Evolutionary conservation across 768 basidiomycete species (phyloP), one percentile per base, ranked within the genome.

Genomic region (Cantharellus cinnabarinus): DNA sequence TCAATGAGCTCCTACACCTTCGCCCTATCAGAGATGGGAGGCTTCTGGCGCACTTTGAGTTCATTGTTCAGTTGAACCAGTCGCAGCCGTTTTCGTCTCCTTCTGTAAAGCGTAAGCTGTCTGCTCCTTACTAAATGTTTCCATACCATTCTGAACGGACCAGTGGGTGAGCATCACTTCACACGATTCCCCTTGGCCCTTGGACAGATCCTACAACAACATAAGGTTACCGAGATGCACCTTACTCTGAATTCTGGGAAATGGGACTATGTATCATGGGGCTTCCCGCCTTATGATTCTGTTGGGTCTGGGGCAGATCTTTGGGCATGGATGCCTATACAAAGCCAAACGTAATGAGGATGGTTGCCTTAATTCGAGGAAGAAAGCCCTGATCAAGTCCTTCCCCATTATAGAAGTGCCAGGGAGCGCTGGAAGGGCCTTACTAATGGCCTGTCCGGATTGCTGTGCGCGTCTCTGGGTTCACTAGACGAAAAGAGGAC

Each of bases 391-490:
- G 38, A n/a, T 50, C 37, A 15, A n/a, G 39, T 56, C 50, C 29
- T 35, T 40, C 34, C 40, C 41, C 40, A 61, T 54, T 40, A 15
- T 10, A n/a, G 10, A 54, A 89, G 86, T 29, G 71, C 84, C 39
- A 83, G 88, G 62, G 74, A 77, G 52, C 79, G 85, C 37, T 97
- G 93, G 91, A 75, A 76, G 61, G 83, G 82, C 4, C 76, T 95
- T 3, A 81, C 89, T 34, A 93, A 94, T 65, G 83, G 89, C 4
- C 76, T 97, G 2, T 84, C 90, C 0, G 95, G 95, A 20, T 73
- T 97, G 3, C 97, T 99, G 71, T 98, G 95, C 65, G 89, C 94
- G 5, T 90, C 89, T 2, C 76, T 97, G 0, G 87, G 83, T 10
- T 78, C 80, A 51, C 70, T 89, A 40, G 81, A 89, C 66, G 78